Percentiles rank a stretch among this genome's conserved stretches.
These are phyloP conservation scores for Phalaenopsis equestris DNA, from an alignment of 106 monocot species.

Conservation along the genomic window DNA sequence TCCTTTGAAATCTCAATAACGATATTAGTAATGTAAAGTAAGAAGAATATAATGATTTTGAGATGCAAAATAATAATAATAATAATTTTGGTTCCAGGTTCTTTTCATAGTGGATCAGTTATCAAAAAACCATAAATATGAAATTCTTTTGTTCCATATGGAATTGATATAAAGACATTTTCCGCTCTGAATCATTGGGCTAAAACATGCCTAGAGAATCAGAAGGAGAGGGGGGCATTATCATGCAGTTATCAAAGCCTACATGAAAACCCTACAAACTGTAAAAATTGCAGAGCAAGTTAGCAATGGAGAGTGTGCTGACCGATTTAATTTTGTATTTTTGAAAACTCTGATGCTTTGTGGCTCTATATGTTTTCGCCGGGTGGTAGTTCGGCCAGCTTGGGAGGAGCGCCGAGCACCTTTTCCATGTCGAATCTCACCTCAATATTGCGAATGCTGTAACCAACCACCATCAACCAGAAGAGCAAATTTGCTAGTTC, in stretches of 20 bases:
- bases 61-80: too few relatives aligned
- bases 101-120: too few relatives aligned
- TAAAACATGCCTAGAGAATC: neutral
- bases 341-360: neutral
- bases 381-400: conserved; percentile 79
- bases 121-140: too few relatives aligned
- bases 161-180: too few relatives aligned
- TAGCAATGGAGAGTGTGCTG: neutral
- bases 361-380: conserved; percentile 48
- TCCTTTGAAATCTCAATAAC: too few relatives aligned
- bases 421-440: conserved; percentile 95
- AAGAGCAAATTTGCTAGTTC: conserved; percentile 65
- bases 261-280: neutral
- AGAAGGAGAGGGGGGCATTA: neutral
- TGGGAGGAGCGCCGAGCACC: conserved; percentile 68
- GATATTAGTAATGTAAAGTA: too few relatives aligned
- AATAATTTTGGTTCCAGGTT: too few relatives aligned
- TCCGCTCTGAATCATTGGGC: neutral
- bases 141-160: too few relatives aligned
- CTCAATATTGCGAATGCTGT: conserved; percentile 90
- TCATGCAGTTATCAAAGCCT: neutral
- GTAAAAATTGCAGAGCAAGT: neutral
- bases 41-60: too few relatives aligned
- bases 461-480: conserved; percentile 97
- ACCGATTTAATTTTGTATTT: neutral